phyloP scores from a whole-genome alignment of 2,329 filamentous ascomycete species.

The Exophiala alcalophila region DNA sequence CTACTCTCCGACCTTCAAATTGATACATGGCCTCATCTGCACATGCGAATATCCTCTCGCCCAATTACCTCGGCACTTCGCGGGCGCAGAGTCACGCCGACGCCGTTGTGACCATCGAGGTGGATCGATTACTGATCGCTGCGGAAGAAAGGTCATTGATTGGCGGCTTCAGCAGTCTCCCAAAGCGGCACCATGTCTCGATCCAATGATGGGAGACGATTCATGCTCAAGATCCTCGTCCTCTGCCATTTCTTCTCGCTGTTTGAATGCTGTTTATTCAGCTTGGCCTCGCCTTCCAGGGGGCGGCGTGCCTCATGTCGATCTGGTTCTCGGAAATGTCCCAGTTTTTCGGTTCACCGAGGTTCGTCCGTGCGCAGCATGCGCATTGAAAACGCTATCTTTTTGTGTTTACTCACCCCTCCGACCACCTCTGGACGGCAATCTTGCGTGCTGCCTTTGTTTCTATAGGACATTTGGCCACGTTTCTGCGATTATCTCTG shows the following conservation, averaged over 20 bases:
- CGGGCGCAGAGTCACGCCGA: neutral
- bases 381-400: no score
- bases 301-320: no score
- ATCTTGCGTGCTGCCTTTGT: no score
- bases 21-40: no score
- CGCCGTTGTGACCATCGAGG: no score
- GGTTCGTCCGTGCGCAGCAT: no score
- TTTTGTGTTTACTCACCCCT: neutral
- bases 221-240: neutral
- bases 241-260: conserved; percentile 5
- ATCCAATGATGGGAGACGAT: conserved; percentile 6
- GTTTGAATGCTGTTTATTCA: conserved; percentile 7
- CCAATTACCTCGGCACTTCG: no score
- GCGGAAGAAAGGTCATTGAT: neutral
- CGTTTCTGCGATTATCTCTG: no score
- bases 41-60: no score
- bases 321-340: neutral
- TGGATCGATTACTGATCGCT: conserved; percentile 19
- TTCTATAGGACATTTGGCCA: no score
- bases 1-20: no score
- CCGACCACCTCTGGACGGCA: no score
- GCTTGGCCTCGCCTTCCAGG: neutral
- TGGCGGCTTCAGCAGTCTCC: conserved; percentile 1
- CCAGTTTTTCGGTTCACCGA: conserved; percentile 1
- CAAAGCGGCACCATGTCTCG: conserved; percentile 4